Conservation (phyloP, 2,329 filamentous ascomycete genomes). For the Ciborinia camelliae region DNA sequence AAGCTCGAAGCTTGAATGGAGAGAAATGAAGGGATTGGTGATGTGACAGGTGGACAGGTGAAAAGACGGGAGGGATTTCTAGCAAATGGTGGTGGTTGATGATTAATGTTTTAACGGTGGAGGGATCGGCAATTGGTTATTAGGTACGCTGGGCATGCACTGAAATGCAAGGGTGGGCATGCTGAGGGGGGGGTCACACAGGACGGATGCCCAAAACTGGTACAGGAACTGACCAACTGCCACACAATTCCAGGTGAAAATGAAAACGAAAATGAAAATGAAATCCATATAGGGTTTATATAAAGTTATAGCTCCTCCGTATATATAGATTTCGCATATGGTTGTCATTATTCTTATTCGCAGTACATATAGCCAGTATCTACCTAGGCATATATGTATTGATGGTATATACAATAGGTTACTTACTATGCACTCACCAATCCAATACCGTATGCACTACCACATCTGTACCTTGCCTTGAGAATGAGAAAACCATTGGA, state of each 20-base stretch:
- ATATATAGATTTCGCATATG: too few species aligned
- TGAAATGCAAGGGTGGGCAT: neutral
- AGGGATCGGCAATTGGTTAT: neutral
- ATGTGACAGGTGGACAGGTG: neutral
- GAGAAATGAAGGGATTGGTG: conserved; percentile 10
- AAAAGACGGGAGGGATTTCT: neutral
- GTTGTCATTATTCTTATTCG: too few species aligned
- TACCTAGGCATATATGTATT: too few species aligned
- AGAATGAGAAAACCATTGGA: neutral
- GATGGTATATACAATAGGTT: too few species aligned
- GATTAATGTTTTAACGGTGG: neutral
- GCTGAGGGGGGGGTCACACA: neutral
- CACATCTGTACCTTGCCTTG: neutral
- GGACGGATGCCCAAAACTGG: too few species aligned
- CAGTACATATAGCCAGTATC: too few species aligned
- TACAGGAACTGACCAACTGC: too few species aligned
- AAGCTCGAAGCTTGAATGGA: neutral
- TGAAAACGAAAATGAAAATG: neutral
- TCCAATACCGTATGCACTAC: neutral
- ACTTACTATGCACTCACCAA: neutral
- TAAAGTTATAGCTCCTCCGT: too few species aligned
- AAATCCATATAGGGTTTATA: too few species aligned
- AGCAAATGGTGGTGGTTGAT: conserved; percentile 2
- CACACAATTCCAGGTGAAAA: too few species aligned
- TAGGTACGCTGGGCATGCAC: neutral